Base-by-base conservation (phyloP, 176 grass and related monocot genomes). In the Rhynchospora breviuscula region DNA sequence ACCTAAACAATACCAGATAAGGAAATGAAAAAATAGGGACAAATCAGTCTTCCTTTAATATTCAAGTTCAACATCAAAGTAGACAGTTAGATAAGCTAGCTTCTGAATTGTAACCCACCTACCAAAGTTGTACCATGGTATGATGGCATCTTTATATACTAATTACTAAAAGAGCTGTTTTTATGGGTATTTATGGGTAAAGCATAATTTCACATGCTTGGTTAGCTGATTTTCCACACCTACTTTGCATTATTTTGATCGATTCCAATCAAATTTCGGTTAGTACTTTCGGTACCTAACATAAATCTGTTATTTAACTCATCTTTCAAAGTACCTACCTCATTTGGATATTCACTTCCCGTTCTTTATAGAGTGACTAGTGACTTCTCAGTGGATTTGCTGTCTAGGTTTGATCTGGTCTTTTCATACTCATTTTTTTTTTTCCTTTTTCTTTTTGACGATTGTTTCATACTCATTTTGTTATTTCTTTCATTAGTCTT, bases 201-300 rank as follows among this genome's bases (percentile, higher is more conserved):
- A 48, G 45, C 69, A 69, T 51, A 17, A 22, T 49, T 25, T 44
- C n/a, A 13, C 18, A 74, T 74, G 19, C 10, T 23, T 73, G n/a
- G 45, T 23, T 23, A 74, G 69, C 18, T 74, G 45, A 74, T 74
- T 51, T 69, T 51, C 45, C 22, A 22, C 69, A 74, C 69, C 69
- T 74, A 73, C 69, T 73, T 73, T 22, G 44, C 44, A 73, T 73
- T 74, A 48, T 73, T 69, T 69, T 14, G 4, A 49, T 73, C 69
- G 18, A 11, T 73, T 73, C 48, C 69, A 73, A 49, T 73, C 45
- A 6, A 18, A 73, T 11, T 22, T 49, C 2, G 4, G 8, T 48
- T 23, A 12, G 44, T n/a, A 73, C 69, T 73, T 49, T 23, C 8
- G 18, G 35, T 48, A 72, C 35, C 68, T 19, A 72, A 73, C 22